Evolutionary conservation across 768 basidiomycete species (phyloP).

Genomic region (Trametes cinnabarina): DNA sequence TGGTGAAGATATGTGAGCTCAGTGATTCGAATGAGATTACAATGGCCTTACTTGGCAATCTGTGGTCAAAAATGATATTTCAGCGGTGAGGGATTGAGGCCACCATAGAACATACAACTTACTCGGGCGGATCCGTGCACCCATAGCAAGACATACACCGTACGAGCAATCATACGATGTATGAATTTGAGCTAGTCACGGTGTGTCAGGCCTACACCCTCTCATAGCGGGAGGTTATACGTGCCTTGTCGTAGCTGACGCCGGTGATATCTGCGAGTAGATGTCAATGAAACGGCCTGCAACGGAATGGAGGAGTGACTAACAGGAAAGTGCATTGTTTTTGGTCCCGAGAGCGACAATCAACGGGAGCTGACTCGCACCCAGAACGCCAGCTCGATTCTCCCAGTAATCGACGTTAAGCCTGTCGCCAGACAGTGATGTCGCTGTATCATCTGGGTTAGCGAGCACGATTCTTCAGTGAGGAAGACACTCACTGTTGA

Average conservation of each 20-base stretch:
- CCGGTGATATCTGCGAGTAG: slow-evolving; percentile 46
- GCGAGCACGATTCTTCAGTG: too few relatives aligned
- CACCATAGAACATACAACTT: background rate
- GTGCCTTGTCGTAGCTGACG: slow-evolving; percentile 45
- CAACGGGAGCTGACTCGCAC: slow-evolving; percentile 50
- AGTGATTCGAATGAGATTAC: background rate
- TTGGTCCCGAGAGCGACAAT: slow-evolving; percentile 57
- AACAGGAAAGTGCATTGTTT: slow-evolving; percentile 52
- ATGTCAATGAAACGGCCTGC: background rate
- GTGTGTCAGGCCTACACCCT: background rate
- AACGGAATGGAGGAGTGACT: slow-evolving; percentile 10
- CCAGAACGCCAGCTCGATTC: slow-evolving; percentile 43
- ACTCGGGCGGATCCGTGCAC: slow-evolving; percentile 37
- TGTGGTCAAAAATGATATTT: background rate
- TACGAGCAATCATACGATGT: slow-evolving; percentile 51
- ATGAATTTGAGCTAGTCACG: slow-evolving; percentile 36
- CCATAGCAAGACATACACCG: slow-evolving; percentile 45
- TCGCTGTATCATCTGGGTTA: slow-evolving; percentile 22
- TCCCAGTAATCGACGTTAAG: slow-evolving; percentile 26
- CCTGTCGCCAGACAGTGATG: slow-evolving; percentile 22
- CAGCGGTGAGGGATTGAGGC: background rate
- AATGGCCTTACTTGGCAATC: slow-evolving; percentile 36
- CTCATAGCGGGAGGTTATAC: slow-evolving; percentile 21
- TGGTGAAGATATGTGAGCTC: too few relatives aligned
- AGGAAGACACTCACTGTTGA: slow-evolving; percentile 23